phyloP scores from a whole-genome alignment of 495 filamentous ascomycete species.

The Lasiosphaeris hirsuta region DNA sequence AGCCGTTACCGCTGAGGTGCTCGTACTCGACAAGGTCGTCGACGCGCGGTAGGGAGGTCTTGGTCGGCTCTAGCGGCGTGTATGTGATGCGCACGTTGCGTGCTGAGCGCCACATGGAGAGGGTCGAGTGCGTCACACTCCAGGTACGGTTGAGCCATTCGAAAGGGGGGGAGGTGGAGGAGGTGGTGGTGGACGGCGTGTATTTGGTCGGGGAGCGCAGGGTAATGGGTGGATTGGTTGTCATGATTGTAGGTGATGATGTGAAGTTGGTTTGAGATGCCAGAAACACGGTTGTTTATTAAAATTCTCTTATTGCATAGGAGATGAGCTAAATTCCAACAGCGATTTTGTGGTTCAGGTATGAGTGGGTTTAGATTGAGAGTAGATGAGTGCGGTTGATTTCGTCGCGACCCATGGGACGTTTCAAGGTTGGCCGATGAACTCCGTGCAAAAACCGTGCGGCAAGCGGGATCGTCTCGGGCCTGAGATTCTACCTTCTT shows the following conservation, averaged over 20 bases:
- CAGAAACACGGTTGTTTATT: background rate
- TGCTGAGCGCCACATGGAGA: conserved; percentile 68
- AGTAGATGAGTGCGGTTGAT: too few species aligned
- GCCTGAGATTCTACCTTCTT: too few species aligned
- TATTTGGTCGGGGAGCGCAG: conserved; percentile 47
- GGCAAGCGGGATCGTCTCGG: too few species aligned
- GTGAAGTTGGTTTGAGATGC: background rate
- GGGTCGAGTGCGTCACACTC: conserved; percentile 72
- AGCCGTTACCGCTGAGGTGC: conserved; percentile 38
- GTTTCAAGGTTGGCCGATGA: too few species aligned
- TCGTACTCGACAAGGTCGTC: conserved; percentile 71
- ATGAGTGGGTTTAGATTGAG: too few species aligned
- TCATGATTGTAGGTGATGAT: conserved; percentile 4
- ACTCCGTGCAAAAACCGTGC: too few species aligned
- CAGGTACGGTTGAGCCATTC: conserved; percentile 64
- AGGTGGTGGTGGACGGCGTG: conserved; percentile 16
- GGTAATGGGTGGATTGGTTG: conserved; percentile 21
- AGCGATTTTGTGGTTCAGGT: too few species aligned
- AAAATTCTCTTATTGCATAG: background rate
- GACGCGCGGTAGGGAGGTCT: conserved; percentile 37
- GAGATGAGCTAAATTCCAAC: too few species aligned
- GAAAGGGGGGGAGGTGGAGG: conserved; percentile 51
- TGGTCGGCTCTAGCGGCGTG: conserved; percentile 40
- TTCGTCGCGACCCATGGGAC: too few species aligned
- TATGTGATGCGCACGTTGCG: conserved; percentile 78